phyloP scores from a whole-genome alignment of 2,329 filamentous ascomycete species.

The Purpureocillium takamizusanense region DNA sequence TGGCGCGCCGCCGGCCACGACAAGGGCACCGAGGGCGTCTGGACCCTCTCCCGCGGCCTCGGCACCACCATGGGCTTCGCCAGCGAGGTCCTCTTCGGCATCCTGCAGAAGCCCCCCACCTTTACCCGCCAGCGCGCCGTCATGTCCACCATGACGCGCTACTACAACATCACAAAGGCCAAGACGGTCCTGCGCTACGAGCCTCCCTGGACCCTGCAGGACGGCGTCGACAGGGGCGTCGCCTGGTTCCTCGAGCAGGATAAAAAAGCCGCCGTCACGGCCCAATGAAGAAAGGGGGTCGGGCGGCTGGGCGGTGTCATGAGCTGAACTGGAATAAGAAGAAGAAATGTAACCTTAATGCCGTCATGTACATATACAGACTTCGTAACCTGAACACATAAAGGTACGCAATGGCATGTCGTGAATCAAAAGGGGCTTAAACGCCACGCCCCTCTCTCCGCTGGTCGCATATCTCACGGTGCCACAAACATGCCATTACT shows the following conservation, averaged over 20 bases:
- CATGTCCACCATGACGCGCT: slow-evolving; percentile 66
- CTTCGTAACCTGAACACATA: too few relatives aligned
- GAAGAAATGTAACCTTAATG: too few relatives aligned
- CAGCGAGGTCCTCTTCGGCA: slow-evolving; percentile 41
- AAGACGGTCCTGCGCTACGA: slow-evolving; percentile 60
- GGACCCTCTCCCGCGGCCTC: slow-evolving; percentile 41
- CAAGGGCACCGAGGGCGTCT: slow-evolving; percentile 43
- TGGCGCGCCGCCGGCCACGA: slow-evolving; percentile 56
- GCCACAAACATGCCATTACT: too few relatives aligned
- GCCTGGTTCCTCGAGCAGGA: slow-evolving; percentile 46
- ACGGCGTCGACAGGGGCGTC: slow-evolving; percentile 50
- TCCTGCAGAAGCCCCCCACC: slow-evolving; percentile 43
- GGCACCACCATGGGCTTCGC: slow-evolving; percentile 42
- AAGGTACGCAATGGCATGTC: too few relatives aligned
- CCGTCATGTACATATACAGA: too few relatives aligned
- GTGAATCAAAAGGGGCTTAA: too few relatives aligned
- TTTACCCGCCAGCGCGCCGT: slow-evolving; percentile 52
- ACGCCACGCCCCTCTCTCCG: too few relatives aligned
- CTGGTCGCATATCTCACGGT: too few relatives aligned
- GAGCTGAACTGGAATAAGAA: too few relatives aligned
- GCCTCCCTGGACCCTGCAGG: slow-evolving; percentile 57
- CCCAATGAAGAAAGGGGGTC: slow-evolving; percentile 6
- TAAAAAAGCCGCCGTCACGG: slow-evolving; percentile 20
- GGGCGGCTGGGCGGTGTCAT: too few relatives aligned
- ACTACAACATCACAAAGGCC: slow-evolving; percentile 71